These are phyloP conservation scores for Tulasnella sp. DNA, from an alignment of 768 basidiomycete genomes.

Conservation along the genomic window DNA sequence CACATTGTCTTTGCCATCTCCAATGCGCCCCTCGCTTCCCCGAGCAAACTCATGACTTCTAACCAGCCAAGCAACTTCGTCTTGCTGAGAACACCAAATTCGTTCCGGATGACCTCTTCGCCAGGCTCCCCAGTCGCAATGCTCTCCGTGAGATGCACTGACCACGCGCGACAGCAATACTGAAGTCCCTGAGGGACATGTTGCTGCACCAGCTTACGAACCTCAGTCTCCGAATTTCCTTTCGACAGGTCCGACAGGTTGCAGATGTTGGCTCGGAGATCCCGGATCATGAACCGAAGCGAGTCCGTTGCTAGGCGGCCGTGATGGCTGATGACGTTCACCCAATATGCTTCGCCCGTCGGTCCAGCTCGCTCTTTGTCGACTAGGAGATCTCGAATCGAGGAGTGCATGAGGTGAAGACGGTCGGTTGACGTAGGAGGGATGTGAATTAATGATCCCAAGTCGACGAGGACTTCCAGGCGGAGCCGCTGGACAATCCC, in stretches of 20 bases:
- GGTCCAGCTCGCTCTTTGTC: neutral
- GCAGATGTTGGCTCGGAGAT: neutral
- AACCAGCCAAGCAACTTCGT: neutral
- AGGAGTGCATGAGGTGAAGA: neutral
- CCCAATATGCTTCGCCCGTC: neutral
- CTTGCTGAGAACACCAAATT: neutral
- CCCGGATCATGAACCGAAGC: neutral
- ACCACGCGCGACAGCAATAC: neutral
- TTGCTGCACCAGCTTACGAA: neutral
- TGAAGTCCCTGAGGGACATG: neutral
- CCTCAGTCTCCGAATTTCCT: neutral
- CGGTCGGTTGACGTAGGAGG: neutral
- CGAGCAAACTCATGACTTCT: neutral
- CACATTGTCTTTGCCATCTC: neutral
- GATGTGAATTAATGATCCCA: neutral
- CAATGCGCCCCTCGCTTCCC: neutral
- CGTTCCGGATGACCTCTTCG: neutral
- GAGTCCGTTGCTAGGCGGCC: neutral
- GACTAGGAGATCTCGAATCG: neutral
- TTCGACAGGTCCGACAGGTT: neutral
- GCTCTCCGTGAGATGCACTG: neutral
- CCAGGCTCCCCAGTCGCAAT: neutral
- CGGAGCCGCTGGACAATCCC: too few species aligned
- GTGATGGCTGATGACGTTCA: neutral
- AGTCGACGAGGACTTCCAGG: neutral